Percentiles rank a stretch among this genome's conserved stretches.
phyloP scores from a whole-genome alignment of 352 stramenopile genomes.

The Phytophthora podocarpi region DNA sequence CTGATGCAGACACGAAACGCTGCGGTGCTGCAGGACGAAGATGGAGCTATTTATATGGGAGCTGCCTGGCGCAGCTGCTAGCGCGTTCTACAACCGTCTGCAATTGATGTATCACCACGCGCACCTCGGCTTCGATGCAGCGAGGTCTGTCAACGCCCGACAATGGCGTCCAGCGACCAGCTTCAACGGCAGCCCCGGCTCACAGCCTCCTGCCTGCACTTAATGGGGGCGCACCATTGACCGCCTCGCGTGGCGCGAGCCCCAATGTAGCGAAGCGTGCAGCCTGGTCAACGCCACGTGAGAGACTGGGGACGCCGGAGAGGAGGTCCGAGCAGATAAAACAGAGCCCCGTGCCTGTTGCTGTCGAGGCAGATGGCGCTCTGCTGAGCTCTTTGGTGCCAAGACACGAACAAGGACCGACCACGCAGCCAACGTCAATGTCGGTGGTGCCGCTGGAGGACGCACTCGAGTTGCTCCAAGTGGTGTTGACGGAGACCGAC shows the following conservation, averaged over 20 bases:
- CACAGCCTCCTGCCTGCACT: conserved; percentile 11
- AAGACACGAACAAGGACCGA: conserved; percentile 5
- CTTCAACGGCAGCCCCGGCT: background rate
- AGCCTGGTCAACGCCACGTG: conserved; percentile 31
- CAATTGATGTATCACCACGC: conserved; percentile 1
- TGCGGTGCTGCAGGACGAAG: no score
- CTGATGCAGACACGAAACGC: no score
- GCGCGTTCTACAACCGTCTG: background rate
- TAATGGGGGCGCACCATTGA: background rate
- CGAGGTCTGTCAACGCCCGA: no score
- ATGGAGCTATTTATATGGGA: conserved; percentile 26
- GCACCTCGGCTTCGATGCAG: background rate
- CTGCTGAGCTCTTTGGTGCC: no score
- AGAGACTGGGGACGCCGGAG: conserved; percentile 1
- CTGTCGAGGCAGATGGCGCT: conserved; percentile 1
- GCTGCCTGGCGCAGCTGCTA: no score
- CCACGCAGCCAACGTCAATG: conserved; percentile 17
- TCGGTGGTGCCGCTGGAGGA: conserved; percentile 16
- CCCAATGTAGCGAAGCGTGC: conserved; percentile 35
- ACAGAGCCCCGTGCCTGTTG: background rate
- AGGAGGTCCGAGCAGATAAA: background rate
- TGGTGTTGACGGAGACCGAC: conserved; percentile 25
- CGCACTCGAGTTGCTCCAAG: conserved; percentile 33
- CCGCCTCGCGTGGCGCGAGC: conserved; percentile 10
- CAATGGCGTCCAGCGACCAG: background rate